A percentile compares a stretch with the other conserved stretches of the same genome.
phyloP scores from a whole-genome alignment of 805 yeast species.

The Cephaloascus fragrans region DNA sequence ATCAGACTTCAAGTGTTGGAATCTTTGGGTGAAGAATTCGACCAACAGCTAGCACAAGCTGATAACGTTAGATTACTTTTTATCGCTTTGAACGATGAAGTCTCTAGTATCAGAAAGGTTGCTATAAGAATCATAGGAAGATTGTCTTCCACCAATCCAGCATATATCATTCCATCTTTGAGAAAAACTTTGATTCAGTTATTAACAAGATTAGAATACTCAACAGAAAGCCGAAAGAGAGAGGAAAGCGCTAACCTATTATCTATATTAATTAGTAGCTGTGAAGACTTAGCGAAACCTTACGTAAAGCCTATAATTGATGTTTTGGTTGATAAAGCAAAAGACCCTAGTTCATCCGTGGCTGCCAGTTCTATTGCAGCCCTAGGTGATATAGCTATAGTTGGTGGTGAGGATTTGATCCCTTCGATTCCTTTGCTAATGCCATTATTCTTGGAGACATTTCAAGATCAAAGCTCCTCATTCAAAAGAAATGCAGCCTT shows the following conservation, averaged over 20 bases:
- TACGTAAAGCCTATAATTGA: conserved; percentile 88
- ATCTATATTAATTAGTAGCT: conserved; percentile 63
- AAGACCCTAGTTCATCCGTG: conserved; percentile 67
- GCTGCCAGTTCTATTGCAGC: conserved; percentile 81
- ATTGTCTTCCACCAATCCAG: conserved; percentile 80
- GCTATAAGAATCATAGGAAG: conserved; percentile 78
- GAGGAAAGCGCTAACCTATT: conserved; percentile 82
- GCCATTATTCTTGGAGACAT: conserved; percentile 81
- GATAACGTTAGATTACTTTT: conserved; percentile 78
- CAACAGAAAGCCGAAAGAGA: conserved; percentile 62
- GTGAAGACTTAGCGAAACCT: conserved; percentile 79
- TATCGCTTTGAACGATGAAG: conserved; percentile 87
- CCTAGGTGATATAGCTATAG: conserved; percentile 80
- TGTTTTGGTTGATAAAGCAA: conserved; percentile 67
- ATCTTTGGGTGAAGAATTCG: conserved; percentile 66
- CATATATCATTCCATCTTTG: conserved; percentile 88
- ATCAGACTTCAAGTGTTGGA: conserved; percentile 72
- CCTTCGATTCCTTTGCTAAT: conserved; percentile 66
- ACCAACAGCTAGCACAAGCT: conserved; percentile 90
- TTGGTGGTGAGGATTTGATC: conserved; percentile 77
- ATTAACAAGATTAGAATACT: conserved; percentile 75
- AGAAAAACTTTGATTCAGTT: conserved; percentile 81
- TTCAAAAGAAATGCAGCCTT: conserved; percentile 85
- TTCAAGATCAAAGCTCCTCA: conserved; percentile 88
- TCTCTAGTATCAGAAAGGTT: conserved; percentile 69